Base-by-base conservation (phyloP, 352 stramenopile genomes). In the Phytophthora sojae region DNA sequence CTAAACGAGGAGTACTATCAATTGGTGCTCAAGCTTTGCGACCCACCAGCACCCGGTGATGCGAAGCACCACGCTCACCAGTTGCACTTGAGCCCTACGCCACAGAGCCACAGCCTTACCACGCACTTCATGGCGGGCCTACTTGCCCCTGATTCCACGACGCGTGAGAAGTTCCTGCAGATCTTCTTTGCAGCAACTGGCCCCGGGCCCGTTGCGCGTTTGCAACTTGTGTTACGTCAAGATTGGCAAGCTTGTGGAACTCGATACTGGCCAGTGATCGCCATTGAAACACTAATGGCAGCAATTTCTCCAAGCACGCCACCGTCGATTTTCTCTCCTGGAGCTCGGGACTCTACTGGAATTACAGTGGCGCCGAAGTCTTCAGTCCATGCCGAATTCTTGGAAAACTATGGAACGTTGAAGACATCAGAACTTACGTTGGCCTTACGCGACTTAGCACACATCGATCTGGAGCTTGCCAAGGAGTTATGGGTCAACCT, bases 231-330 rank as follows among this genome's bases (percentile, higher is more conserved):
- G 8, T 64, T 97, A 4, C 84, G 89, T 4, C 89, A 96, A 53
- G 90, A 97, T 58, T 97, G 90, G 90, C 89, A 97, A 65, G 76
- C 85, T n/a, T 95, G 86, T 59, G 90, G 89, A 1, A 92, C 89
- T 8, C 78, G 90, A 29, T 97, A 94, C 62, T 97, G 90, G 90
- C 78, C 88, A 25, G 85, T 91, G 14, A 85, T 96, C 21, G 90
- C 86, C 1, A 87, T 94, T 25, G 88, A 97, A 69, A 82, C 79
- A 21, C 59, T 97, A 21, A 71, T 96, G 25, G 79, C 81, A 2
- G 87, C 82, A 6, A 77, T 90, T 19, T 77, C 69, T 17, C 53
- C 65, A 1, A 50, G 65, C 1, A 49, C 53, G 7, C 39, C 63
- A 17, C 73, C 76, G 30, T 66, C 60, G 4, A 51, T 80, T 35